These are phyloP conservation scores for Collybia sp. DNA, from an alignment of 768 basidiomycete genomes.

Conservation along the genomic window DNA sequence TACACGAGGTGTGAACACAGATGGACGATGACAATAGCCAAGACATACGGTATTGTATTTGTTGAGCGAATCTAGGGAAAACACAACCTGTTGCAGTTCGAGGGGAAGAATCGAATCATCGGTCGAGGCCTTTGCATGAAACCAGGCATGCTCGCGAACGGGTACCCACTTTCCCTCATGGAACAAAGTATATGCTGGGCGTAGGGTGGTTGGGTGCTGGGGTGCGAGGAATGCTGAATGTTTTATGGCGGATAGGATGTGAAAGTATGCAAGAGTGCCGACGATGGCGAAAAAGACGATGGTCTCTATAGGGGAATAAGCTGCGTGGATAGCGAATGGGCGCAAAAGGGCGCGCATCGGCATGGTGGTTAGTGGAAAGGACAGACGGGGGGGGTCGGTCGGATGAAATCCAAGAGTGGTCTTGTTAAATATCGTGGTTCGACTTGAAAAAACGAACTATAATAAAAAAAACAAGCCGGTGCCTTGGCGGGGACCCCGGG, in stretches of 20 bases:
- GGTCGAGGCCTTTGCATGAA: constrained; percentile 24
- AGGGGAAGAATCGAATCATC: constrained; percentile 31
- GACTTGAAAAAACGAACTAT: neutral
- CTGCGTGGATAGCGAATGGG: constrained; percentile 68
- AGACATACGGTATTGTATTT: constrained; percentile 31
- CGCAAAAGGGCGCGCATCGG: constrained; percentile 56
- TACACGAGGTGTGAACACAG: constrained; percentile 11
- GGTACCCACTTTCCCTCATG: constrained; percentile 57
- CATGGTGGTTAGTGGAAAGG: constrained; percentile 8
- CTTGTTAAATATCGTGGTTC: neutral
- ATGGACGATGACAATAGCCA: neutral
- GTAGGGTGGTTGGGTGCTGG: constrained; percentile 38
- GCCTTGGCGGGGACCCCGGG: no score
- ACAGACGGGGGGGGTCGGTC: neutral
- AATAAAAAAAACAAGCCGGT: no score
- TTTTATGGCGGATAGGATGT: constrained; percentile 86
- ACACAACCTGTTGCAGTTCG: constrained; percentile 73
- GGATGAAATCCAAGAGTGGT: neutral
- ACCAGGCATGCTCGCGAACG: constrained; percentile 53
- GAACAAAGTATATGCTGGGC: constrained; percentile 53
- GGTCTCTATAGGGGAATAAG: constrained; percentile 79
- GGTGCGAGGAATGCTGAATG: constrained; percentile 78
- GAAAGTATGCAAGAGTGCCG: constrained; percentile 93
- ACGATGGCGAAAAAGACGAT: constrained; percentile 88
- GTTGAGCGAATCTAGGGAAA: constrained; percentile 41